phyloP scores from a whole-genome alignment of 192 early-diverging fungal genomes.

The Allomyces javanicus region DNA sequence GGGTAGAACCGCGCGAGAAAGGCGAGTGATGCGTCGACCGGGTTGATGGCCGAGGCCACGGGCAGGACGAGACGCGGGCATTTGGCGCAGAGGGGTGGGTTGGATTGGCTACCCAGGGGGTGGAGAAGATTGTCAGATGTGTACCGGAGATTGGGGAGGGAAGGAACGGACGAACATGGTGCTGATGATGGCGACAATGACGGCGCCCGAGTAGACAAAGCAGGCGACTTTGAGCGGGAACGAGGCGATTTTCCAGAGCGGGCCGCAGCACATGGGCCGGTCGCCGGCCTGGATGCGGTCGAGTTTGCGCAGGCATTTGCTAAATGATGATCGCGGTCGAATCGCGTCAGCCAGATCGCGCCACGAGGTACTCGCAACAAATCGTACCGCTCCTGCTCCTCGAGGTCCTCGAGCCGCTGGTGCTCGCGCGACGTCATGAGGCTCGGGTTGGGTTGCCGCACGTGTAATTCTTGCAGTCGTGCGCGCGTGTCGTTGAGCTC shows the following conservation, averaged over 20 bases:
- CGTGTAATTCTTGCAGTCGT: neutral
- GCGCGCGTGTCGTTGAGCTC: neutral
- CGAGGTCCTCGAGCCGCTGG: neutral
- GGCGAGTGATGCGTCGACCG: neutral
- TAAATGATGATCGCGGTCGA: too few species aligned
- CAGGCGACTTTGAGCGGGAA: too few species aligned
- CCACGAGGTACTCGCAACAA: too few species aligned
- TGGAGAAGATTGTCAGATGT: neutral
- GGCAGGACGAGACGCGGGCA: neutral
- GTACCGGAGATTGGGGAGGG: too few species aligned
- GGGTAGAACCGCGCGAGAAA: conserved; percentile 21
- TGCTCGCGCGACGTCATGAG: neutral
- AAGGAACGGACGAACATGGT: neutral
- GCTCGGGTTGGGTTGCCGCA: neutral
- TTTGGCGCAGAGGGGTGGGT: neutral
- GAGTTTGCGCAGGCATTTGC: too few species aligned
- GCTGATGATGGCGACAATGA: neutral
- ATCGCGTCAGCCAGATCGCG: too few species aligned
- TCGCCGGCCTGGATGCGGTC: too few species aligned
- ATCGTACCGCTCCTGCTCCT: neutral
- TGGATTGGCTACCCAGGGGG: neutral
- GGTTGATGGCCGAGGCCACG: neutral
- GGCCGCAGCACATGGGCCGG: too few species aligned
- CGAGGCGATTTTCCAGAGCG: too few species aligned
- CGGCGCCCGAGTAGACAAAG: too few species aligned